Conservation (phyloP, 306 rosid genomes). For the Glycine tomentella region DNA sequence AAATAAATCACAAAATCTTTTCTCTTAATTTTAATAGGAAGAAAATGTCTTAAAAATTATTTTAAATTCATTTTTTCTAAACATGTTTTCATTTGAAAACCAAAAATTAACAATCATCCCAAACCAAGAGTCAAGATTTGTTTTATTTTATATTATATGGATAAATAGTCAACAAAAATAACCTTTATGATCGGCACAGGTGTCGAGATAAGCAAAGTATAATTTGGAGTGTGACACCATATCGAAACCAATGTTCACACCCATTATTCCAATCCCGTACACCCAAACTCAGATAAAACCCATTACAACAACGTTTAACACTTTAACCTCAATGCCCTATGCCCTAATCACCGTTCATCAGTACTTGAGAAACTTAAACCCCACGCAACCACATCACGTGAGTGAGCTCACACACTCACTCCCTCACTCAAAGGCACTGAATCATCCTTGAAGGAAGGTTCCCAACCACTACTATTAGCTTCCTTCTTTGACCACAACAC, state of each 20-base stretch:
- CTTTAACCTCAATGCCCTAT: neutral
- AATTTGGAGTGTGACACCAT: neutral
- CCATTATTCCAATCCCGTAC: conserved; percentile 19
- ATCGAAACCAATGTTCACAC: conserved; percentile 26
- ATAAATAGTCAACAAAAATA: conserved; percentile 4
- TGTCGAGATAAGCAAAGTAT: neutral
- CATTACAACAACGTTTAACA: too few species aligned
- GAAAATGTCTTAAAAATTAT: neutral
- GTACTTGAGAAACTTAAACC: neutral
- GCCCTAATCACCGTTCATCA: neutral
- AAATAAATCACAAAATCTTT: too few species aligned
- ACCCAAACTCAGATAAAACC: neutral
- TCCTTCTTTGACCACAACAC: conserved; percentile 63
- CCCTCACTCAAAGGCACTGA: conserved; percentile 3
- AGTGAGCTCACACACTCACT: conserved; percentile 30
- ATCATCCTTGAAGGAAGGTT: conserved; percentile 42
- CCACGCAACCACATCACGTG: neutral
- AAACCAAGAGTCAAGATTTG: neutral
- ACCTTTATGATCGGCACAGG: conserved; percentile 2
- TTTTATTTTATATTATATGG: neutral
- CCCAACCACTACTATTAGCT: conserved; percentile 28
- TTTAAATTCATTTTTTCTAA: neutral
- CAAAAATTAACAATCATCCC: too few species aligned
- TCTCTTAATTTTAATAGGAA: too few species aligned
- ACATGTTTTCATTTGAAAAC: too few species aligned